Evolutionary conservation across 2,329 filamentous ascomycete species (phyloP), one percentile per base, ranked within the genome.

Genomic region (Phialophora expanda): DNA sequence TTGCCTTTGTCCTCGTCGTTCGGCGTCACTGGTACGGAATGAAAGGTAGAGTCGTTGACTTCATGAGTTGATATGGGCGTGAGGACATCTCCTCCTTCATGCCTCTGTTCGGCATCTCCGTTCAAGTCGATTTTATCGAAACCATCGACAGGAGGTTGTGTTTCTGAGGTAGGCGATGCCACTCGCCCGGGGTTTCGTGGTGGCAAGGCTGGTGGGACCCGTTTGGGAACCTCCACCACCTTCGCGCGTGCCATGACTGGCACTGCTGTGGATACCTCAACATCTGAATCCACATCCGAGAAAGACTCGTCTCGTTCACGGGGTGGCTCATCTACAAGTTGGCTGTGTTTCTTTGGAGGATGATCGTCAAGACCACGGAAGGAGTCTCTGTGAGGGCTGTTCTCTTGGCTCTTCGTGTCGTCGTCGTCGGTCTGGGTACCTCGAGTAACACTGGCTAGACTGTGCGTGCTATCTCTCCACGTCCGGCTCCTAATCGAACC

Each of bases 161-260:
- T 26, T 70, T 72, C 51, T 67, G 74, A 24, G 62, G 67, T 64
- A 17, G 74, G 73, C 30, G 69, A 68, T 70, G 62, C 79, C 73
- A 55, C 68, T 48, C 77, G 71, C 61, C 74, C 77, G 0, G 92
- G 90, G 74, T 90, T 96, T 56, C 93, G 84, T 2, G 87, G 84
- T 1, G 93, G 93, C 12, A 97, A 84, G 8, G 90, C 88, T 1
- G 93, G 93, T 0, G 92, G 87, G 1, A 89, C 78, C 41, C 92
- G 86, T 79, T 94, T 96, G 12, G 91, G 88, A 65, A 97, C 96
- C 54, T 87, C 93, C 30, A 97, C 91, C 58, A 97, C 82, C 58
- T 90, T 89, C 26, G 92, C 91, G 74, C 91, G 90, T 46, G 87
- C 89, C 64, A 93, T 87, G 62, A 87, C 84, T 61, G 90, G 87